phyloP scores from a whole-genome alignment of 495 filamentous ascomycete species.

The Penicillium nucicola region DNA sequence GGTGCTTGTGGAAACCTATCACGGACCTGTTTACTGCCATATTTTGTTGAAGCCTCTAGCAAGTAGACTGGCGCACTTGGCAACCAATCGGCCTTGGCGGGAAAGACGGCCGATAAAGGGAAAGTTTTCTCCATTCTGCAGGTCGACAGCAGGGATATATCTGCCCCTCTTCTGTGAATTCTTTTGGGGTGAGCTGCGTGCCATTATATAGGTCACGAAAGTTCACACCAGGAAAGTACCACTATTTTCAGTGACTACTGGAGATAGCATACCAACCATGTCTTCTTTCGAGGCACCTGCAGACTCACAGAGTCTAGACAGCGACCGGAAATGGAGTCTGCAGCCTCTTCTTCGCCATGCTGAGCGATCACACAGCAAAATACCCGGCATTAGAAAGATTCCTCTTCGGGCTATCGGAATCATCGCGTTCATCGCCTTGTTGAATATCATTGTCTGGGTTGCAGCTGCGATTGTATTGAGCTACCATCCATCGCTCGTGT shows the following conservation, averaged over 20 bases:
- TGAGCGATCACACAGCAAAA: conserved; percentile 40
- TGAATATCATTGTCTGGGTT: conserved; percentile 73
- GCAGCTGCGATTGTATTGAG: conserved; percentile 64
- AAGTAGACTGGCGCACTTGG: too few relatives aligned
- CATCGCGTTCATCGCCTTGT: conserved; percentile 58
- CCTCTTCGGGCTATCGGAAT: conserved; percentile 65
- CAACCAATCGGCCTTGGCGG: conserved; percentile 1
- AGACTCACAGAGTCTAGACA: conserved; percentile 10
- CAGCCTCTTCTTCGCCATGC: conserved; percentile 33
- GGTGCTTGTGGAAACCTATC: too few relatives aligned
- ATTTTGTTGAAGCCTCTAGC: too few relatives aligned
- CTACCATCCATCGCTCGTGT: conserved; percentile 56
- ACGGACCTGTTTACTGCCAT: too few relatives aligned
- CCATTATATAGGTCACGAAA: too few relatives aligned
- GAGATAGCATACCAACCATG: not conserved
- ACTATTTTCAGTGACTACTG: too few relatives aligned
- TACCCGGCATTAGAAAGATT: conserved; percentile 53
- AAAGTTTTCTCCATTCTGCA: too few relatives aligned
- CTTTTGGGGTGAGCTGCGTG: too few relatives aligned
- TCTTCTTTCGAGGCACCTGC: not conserved
- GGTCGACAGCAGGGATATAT: not conserved
- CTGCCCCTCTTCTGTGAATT: not conserved
- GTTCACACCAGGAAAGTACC: too few relatives aligned
- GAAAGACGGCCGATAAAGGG: not conserved
- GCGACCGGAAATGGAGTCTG: conserved; percentile 31